Percentiles rank a stretch among this genome's conserved stretches.
phyloP scores from a whole-genome alignment of 441 rosid genomes.

The Erodium texanum region DNA sequence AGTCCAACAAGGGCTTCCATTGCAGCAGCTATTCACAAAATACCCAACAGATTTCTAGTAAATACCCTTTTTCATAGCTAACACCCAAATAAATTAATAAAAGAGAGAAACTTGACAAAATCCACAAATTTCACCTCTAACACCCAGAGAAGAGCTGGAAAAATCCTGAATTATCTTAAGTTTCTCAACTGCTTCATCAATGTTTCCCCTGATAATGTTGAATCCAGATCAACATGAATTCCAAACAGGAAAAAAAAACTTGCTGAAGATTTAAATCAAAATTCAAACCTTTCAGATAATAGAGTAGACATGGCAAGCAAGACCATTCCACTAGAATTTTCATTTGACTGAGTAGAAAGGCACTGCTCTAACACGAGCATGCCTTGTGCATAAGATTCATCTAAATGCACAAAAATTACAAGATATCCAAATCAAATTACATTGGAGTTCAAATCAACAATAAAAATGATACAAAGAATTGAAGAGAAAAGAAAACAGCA shows the following conservation, averaged over 20 bases:
- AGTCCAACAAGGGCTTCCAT: conserved; percentile 74
- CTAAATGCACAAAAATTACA: conserved; percentile 22
- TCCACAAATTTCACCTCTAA: conserved; percentile 35
- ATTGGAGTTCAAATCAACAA: no score
- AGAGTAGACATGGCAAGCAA: conserved; percentile 81
- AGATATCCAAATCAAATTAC: no score
- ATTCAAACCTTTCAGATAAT: conserved; percentile 48
- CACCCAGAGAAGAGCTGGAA: conserved; percentile 31
- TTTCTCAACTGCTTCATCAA: conserved; percentile 59
- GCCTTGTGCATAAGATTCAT: conserved; percentile 68
- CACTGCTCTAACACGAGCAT: conserved; percentile 79
- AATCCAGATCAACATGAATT: neutral
- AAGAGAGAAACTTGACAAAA: neutral
- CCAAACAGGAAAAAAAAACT: neutral
- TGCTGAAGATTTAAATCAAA: neutral
- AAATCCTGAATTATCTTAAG: conserved; percentile 36
- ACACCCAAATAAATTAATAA: neutral
- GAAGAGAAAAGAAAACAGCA: neutral
- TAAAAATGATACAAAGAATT: neutral
- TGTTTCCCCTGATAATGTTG: conserved; percentile 39
- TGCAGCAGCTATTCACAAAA: conserved; percentile 47
- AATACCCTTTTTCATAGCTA: conserved; percentile 13
- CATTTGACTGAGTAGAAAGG: conserved; percentile 42
- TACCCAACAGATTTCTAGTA: conserved; percentile 9
- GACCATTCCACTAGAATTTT: conserved; percentile 51